Conservation (phyloP, 371 early-diverging fungal genomes). For the Mucor saturninus region DNA sequence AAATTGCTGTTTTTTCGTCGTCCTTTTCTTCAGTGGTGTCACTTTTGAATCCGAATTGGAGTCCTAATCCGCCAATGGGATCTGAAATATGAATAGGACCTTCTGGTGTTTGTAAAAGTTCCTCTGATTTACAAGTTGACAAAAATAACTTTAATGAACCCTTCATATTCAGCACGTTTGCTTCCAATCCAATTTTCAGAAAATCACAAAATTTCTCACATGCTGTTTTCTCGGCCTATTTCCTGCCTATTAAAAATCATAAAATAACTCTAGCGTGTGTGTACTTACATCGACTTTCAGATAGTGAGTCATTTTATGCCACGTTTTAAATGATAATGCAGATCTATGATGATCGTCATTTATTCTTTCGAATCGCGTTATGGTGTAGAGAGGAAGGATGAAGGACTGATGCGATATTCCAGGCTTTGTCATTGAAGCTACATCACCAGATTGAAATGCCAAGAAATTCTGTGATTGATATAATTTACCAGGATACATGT, state of each 20-base stretch:
- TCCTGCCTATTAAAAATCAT: neutral
- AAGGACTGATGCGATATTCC: constrained; percentile 30
- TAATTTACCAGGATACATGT: constrained; percentile 62
- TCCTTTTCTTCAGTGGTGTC: constrained; percentile 77
- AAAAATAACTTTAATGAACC: constrained; percentile 75
- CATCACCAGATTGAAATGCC: constrained; percentile 70
- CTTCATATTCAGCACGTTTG: constrained; percentile 73
- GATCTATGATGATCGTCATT: constrained; percentile 46
- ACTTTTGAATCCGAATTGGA: constrained; percentile 86
- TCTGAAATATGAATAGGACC: constrained; percentile 17
- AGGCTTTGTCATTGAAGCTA: constrained; percentile 46
- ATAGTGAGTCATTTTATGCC: constrained; percentile 63
- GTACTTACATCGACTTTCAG: constrained; percentile 52
- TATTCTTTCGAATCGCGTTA: constrained; percentile 87
- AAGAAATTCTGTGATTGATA: constrained; percentile 85
- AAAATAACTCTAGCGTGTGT: too few species aligned
- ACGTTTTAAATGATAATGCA: constrained; percentile 57
- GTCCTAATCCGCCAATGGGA: constrained; percentile 75
- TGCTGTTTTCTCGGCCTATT: constrained; percentile 24
- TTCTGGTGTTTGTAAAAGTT: constrained; percentile 61
- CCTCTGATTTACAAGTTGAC: constrained; percentile 76
- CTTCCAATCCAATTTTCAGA: constrained; percentile 54
- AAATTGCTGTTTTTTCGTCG: constrained; percentile 71
- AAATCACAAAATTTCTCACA: constrained; percentile 51
- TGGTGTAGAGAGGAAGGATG: constrained; percentile 84